Percentiles rank a stretch among this genome's conserved stretches.
Evolutionary conservation across 805 yeast species (phyloP).

Genomic region (Candida sakaeoensis): DNA sequence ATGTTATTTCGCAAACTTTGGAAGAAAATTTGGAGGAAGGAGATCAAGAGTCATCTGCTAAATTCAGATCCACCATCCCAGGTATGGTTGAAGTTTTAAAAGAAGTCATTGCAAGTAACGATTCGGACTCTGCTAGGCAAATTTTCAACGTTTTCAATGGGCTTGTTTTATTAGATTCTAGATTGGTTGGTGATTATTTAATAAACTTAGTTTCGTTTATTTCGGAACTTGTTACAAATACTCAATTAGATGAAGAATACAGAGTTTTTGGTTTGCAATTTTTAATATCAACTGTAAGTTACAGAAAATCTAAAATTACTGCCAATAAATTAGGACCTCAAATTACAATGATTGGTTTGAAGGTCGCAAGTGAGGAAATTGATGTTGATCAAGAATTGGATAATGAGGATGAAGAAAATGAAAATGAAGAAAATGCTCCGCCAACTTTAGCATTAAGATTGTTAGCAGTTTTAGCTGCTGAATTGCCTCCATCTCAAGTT

Average conservation of each 20-base stretch:
- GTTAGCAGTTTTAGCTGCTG: conserved; percentile 71
- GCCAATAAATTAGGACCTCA: conserved; percentile 81
- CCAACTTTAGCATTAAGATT: conserved; percentile 74
- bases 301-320: conserved; percentile 76
- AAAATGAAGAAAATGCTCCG: conserved; percentile 87
- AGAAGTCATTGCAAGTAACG: conserved; percentile 67
- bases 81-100: conserved; percentile 76
- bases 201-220: conserved; percentile 66
- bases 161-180: conserved; percentile 70
- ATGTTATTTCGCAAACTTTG: conserved; percentile 60
- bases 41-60: conserved; percentile 40
- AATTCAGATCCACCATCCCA: conserved; percentile 69
- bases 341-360: conserved; percentile 68
- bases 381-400: conserved; percentile 76
- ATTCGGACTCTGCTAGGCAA: conserved; percentile 65
- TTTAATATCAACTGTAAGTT: conserved; percentile 71
- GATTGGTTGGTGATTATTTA: conserved; percentile 73
- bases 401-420: conserved; percentile 84
- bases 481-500: conserved; percentile 90
- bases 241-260: conserved; percentile 69
- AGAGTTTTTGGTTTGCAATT: conserved; percentile 83
- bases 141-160: conserved; percentile 84
- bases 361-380: conserved; percentile 70
- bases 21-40: conserved; percentile 53
- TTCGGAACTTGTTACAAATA: conserved; percentile 69